Conservation (phyloP, 2,329 filamentous ascomycete genomes). For the Ceratocystis destructans region DNA sequence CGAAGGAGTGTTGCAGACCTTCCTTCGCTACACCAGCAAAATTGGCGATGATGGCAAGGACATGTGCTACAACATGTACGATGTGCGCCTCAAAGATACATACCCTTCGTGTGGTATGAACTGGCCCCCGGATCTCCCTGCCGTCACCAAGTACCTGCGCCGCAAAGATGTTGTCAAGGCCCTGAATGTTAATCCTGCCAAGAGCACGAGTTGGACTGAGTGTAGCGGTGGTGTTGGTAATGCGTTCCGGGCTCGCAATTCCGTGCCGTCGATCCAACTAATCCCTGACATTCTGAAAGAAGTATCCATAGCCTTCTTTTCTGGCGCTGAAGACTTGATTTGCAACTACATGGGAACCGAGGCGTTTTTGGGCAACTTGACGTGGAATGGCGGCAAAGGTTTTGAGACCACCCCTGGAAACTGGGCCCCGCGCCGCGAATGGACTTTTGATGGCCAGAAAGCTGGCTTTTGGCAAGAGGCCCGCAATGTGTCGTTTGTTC, state of each 20-base stretch:
- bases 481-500: slow-evolving; percentile 85
- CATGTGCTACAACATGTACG: slow-evolving; percentile 89
- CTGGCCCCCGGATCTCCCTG: slow-evolving; percentile 78
- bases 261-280: slow-evolving; percentile 57
- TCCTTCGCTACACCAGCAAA: slow-evolving; percentile 51
- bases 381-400: slow-evolving; percentile 82
- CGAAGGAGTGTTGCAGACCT: slow-evolving; percentile 59
- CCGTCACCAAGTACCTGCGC: slow-evolving; percentile 73
- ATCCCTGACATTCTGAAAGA: slow-evolving; percentile 67
- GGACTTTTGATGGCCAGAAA: slow-evolving; percentile 79
- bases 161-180: slow-evolving; percentile 64
- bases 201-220: slow-evolving; percentile 80
- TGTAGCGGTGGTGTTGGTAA: slow-evolving; percentile 67
- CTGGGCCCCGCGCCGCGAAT: slow-evolving; percentile 82
- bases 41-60: slow-evolving; percentile 32
- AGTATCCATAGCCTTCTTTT: slow-evolving; percentile 74
- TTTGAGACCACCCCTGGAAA: slow-evolving; percentile 79
- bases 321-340: slow-evolving; percentile 84
- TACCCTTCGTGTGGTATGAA: slow-evolving; percentile 89
- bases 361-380: slow-evolving; percentile 73
- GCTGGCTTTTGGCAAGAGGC: slow-evolving; percentile 92
- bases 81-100: slow-evolving; percentile 69
- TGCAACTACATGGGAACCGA: slow-evolving; percentile 97
- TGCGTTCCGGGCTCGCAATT: slow-evolving; percentile 57
- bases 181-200: slow-evolving; percentile 68